These are phyloP conservation scores for Pelargonium fulgidum DNA, from an alignment of 441 rosid genomes.

Conservation along the genomic window DNA sequence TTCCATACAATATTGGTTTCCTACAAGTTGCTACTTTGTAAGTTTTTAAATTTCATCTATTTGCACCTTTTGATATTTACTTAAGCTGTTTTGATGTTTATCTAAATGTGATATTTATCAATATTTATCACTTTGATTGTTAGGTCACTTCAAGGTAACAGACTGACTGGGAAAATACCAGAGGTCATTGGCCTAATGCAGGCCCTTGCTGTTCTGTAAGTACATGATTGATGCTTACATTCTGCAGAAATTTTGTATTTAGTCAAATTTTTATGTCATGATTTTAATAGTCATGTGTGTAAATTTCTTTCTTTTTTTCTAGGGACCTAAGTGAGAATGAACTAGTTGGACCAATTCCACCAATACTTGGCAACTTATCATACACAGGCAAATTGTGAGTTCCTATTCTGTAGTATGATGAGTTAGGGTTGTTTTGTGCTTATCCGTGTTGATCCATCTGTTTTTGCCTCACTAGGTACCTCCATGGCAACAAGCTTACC, in stretches of 20 bases:
- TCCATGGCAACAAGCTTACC: conserved; percentile 83
- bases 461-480: conserved; percentile 23
- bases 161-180: conserved; percentile 66
- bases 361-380: conserved; percentile 81
- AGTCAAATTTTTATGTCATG: background rate
- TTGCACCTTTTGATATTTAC: too few species aligned
- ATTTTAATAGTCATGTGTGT: background rate
- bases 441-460: background rate
- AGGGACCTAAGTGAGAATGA: conserved; percentile 93
- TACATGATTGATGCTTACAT: background rate
- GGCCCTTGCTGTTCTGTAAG: conserved; percentile 92
- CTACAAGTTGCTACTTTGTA: conserved; percentile 50
- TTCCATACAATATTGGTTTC: conserved; percentile 86
- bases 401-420: background rate
- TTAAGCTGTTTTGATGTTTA: too few species aligned
- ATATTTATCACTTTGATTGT: background rate
- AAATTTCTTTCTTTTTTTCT: background rate
- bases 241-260: background rate
- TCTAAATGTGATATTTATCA: background rate
- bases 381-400: conserved; percentile 82
- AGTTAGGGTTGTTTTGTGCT: background rate
- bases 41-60: conserved; percentile 20
- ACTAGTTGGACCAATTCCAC: conserved; percentile 69
- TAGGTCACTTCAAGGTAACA: conserved; percentile 94
- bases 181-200: conserved; percentile 92